These are phyloP conservation scores for Asterella californica DNA, from an alignment of 225 moss, liverwort and hornwort species.

Conservation along the genomic window DNA sequence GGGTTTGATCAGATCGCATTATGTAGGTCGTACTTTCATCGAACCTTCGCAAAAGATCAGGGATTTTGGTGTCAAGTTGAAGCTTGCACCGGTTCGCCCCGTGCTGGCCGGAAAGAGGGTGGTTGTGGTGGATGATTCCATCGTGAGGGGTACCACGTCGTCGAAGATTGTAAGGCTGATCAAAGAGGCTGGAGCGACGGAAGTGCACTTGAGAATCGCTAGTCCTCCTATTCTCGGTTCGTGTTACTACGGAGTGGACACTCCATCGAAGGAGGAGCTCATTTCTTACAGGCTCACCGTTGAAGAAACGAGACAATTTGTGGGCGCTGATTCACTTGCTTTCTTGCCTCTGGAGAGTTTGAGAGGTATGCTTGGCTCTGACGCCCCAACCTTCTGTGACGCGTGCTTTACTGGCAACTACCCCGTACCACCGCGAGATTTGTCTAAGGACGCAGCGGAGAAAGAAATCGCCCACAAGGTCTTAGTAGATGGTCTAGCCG, in stretches of 20 bases:
- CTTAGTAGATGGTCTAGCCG: slow-evolving; percentile 32
- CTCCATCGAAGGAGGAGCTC: slow-evolving; percentile 86
- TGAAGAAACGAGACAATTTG: slow-evolving; percentile 71
- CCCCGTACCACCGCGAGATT: slow-evolving; percentile 65
- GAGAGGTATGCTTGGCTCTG: slow-evolving; percentile 56
- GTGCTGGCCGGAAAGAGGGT: slow-evolving; percentile 81
- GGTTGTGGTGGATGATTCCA: slow-evolving; percentile 96
- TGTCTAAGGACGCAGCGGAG: slow-evolving; percentile 82
- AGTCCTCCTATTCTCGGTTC: slow-evolving; percentile 93
- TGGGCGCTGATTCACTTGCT: slow-evolving; percentile 80
- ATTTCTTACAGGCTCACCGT: slow-evolving; percentile 75
- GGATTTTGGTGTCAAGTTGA: slow-evolving; percentile 94
- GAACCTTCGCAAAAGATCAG: slow-evolving; percentile 94
- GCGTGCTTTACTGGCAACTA: slow-evolving; percentile 88
- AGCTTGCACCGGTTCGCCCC: slow-evolving; percentile 81
- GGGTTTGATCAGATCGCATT: slow-evolving; percentile 85
- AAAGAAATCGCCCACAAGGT: slow-evolving; percentile 54
- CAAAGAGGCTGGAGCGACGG: slow-evolving; percentile 90
- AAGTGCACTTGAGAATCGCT: slow-evolving; percentile 91
- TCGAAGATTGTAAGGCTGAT: slow-evolving; percentile 92
- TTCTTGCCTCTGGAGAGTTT: slow-evolving; percentile 73
- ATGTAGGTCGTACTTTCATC: slow-evolving; percentile 89
- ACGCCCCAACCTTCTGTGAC: slow-evolving; percentile 81
- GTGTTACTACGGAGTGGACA: slow-evolving; percentile 95
- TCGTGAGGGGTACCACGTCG: slow-evolving; percentile 91